Evolutionary conservation across 306 rosid genomes (phyloP).

Genomic region (Echinosophora koreensis): DNA sequence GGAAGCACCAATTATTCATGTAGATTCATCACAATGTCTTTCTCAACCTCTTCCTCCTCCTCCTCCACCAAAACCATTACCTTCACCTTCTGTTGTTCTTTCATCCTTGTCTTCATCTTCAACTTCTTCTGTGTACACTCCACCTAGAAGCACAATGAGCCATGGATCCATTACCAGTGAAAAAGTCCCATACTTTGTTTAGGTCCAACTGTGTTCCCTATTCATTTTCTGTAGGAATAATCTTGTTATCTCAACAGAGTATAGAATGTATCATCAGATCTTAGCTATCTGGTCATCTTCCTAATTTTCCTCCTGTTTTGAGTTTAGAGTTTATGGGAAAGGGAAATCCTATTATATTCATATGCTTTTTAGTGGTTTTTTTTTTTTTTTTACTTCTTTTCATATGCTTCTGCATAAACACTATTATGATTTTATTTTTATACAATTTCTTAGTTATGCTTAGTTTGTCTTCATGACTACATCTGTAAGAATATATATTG

Average conservation of each 20-base stretch:
- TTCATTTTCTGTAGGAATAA: slow-evolving; percentile 35
- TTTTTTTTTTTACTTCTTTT: slow-evolving; percentile 35
- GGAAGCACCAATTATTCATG: slow-evolving; percentile 50
- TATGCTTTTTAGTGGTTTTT: slow-evolving; percentile 32
- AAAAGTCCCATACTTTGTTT: slow-evolving; percentile 72
- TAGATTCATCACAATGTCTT: slow-evolving; percentile 54
- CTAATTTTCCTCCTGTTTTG: slow-evolving; percentile 21
- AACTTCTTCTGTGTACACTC: slow-evolving; percentile 66
- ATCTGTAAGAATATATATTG: slow-evolving; percentile 22
- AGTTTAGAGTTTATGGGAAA: slow-evolving; percentile 36
- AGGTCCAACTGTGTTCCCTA: slow-evolving; percentile 32
- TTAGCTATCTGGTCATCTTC: not conserved
- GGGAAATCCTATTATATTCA: slow-evolving; percentile 4
- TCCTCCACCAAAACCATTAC: slow-evolving; percentile 47
- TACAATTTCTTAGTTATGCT: slow-evolving; percentile 26
- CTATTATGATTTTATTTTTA: not conserved
- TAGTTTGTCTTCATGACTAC: slow-evolving; percentile 31
- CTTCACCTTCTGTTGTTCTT: slow-evolving; percentile 55
- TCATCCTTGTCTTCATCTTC: slow-evolving; percentile 72
- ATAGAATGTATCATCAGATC: slow-evolving; percentile 37
- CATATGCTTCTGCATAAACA: slow-evolving; percentile 37
- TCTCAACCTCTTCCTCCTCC: slow-evolving; percentile 47
- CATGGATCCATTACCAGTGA: slow-evolving; percentile 76
- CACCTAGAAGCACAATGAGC: slow-evolving; percentile 64
- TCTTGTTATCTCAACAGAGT: slow-evolving; percentile 38